A percentile compares a stretch with the other conserved stretches of the same genome.
Evolutionary conservation across 2,329 filamentous ascomycete genomes (phyloP).

Genomic region (Calonectria leucothoes): DNA sequence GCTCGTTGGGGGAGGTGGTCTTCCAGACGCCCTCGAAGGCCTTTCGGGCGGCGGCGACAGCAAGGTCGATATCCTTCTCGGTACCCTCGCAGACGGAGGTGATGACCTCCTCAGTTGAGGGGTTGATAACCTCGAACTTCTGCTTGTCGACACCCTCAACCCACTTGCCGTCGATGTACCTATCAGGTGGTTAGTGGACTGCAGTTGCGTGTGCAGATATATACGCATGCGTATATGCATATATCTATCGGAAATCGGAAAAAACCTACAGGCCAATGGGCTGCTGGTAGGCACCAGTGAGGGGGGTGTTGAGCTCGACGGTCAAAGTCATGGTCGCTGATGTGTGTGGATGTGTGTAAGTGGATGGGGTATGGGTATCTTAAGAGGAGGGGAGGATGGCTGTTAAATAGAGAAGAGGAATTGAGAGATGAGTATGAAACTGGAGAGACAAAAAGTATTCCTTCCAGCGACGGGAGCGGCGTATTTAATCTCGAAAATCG

Average conservation of each 20-base stretch:
- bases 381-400: conserved; percentile 27
- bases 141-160: conserved; percentile 83
- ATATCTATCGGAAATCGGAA: not conserved
- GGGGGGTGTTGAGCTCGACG: conserved; percentile 75
- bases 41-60: conserved; percentile 86
- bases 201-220: not conserved
- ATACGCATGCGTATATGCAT: not conserved
- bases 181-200: conserved; percentile 49
- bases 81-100: conserved; percentile 84
- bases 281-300: conserved; percentile 69
- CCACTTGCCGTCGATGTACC: conserved; percentile 95
- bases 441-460: conserved; percentile 28
- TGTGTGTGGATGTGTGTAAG: conserved; percentile 25
- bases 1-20: conserved; percentile 75
- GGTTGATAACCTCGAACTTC: conserved; percentile 94
- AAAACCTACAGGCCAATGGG: conserved; percentile 70
- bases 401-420: conserved; percentile 29
- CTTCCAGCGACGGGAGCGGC: conserved; percentile 34
- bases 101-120: conserved; percentile 86
- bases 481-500: conserved; percentile 41
- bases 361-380: conserved; percentile 37
- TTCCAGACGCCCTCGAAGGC: conserved; percentile 83
- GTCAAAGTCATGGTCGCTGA: conserved; percentile 52
- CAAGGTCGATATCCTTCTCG: conserved; percentile 86
- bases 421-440: conserved; percentile 39